Percentiles rank a stretch among this genome's conserved stretches.
Evolutionary conservation across 768 basidiomycete species (phyloP).

Genomic region (Strobilomyces confusus): DNA sequence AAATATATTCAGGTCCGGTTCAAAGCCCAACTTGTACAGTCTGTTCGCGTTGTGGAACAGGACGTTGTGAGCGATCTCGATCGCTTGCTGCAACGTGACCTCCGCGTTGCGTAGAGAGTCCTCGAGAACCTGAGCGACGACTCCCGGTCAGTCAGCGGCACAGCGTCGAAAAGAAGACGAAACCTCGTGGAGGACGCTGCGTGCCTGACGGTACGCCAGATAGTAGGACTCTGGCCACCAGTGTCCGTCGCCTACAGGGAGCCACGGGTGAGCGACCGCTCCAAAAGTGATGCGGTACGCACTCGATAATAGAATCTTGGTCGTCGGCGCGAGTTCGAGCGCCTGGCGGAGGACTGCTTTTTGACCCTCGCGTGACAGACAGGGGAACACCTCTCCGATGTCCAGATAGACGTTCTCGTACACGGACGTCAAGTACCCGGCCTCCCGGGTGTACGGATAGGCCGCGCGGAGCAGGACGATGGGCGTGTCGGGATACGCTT

Average conservation of each 20-base stretch:
- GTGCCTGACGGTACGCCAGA: slow-evolving; percentile 60
- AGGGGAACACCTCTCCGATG: slow-evolving; percentile 75
- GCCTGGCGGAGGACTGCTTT: slow-evolving; percentile 54
- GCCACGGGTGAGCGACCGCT: background rate
- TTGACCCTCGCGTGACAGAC: slow-evolving; percentile 60
- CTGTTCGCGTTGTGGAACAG: slow-evolving; percentile 67
- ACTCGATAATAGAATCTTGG: slow-evolving; percentile 84
- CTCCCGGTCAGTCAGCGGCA: slow-evolving; percentile 50
- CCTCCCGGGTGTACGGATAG: slow-evolving; percentile 78
- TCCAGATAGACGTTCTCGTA: slow-evolving; percentile 76
- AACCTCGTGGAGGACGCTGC: slow-evolving; percentile 59
- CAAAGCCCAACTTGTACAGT: slow-evolving; percentile 55
- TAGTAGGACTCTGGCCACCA: slow-evolving; percentile 79
- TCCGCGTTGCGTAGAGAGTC: slow-evolving; percentile 46
- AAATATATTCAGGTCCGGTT: slow-evolving; percentile 23
- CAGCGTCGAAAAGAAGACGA: slow-evolving; percentile 1
- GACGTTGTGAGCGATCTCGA: slow-evolving; percentile 48
- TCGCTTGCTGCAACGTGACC: slow-evolving; percentile 52
- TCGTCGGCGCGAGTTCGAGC: slow-evolving; percentile 69
- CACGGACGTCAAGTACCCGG: slow-evolving; percentile 68
- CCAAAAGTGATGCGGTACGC: background rate
- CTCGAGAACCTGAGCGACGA: slow-evolving; percentile 50
- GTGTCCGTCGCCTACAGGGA: slow-evolving; percentile 19
- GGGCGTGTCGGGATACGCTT: slow-evolving; percentile 52
- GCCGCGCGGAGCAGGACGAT: slow-evolving; percentile 71